Base-by-base conservation (phyloP, 805 yeast species). In the Danielozyma ontarioensis region DNA sequence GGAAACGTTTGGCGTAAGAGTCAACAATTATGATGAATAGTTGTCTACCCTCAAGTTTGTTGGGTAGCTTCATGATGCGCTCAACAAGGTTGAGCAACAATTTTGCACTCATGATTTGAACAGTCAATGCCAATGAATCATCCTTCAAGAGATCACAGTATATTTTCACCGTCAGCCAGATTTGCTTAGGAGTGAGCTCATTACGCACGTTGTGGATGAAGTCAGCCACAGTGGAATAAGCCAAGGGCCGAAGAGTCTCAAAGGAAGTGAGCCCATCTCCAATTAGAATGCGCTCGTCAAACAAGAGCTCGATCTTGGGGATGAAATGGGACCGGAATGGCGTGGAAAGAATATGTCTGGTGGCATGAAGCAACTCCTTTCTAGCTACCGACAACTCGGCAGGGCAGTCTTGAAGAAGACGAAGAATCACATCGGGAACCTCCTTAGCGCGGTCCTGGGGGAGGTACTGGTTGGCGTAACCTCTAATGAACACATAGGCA, bases 101-200 rank as follows among this genome's bases (percentile, higher is more conserved):
- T 58, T 89, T 90, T 2, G 97, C 96, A 60, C 96, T 84, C 97
- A 93, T 88, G 7, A 89, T 84, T 56, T 94, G 97, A 24, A 89
- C 96, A 5, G 95, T 84, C 40, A 86, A 71, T 1, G 95, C 93
- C 42, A 93, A 62, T 0, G 89, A 65, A 41, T 76, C 78, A 52
- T 94, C 97, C 45, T 83, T 82, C 41, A 93, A 63, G 45, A 87
- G 79, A 18, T 72, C 74, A 49, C 95, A 82, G 51, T 87, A 93
- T 36, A 86, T 81, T 28, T 71, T 74, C 3, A 94, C 90, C 0
- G 96, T 85, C 37, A 82, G 79, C 80, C 95, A 81, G 8, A 93
- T 82, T 52, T 87, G 96, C 25, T 76, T 78, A 2, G 89, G 76
- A 1, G 84, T 80, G 33, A 93, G 64, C 44, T 89, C 94, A 31